Evolutionary conservation across 768 basidiomycete species (phyloP), one percentile per base, ranked within the genome.

Genomic region (Grammothele lineata): DNA sequence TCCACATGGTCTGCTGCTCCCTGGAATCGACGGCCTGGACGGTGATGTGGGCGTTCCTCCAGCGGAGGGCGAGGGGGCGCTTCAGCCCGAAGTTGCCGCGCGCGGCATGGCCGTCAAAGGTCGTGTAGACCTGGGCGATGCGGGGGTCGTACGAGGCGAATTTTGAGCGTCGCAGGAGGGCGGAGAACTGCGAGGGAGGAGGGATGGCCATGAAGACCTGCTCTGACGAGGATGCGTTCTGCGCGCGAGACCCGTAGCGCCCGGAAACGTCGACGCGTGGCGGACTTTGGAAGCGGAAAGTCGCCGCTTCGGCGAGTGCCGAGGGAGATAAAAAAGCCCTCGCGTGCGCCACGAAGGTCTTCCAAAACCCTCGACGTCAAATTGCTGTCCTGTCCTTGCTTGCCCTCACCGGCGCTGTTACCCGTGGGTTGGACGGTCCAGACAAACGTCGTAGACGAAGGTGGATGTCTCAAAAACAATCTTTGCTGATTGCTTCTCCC

Each of bases 401-500:
- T 63, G 65, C 70, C 57, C 61, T 59, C 46, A 57, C 58, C 52
- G 60, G 65, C 57, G 58, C 56, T 65, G 67, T 55, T 55, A 52
- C 58, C 51, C 56, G 62, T 80, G 70, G 83, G 76, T 78, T 72
- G 76, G 81, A 82, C 68, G 77, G 87, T 83, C 87, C 87, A 90
- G 87, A 90, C 87, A 89, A 84, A 74, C 77, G 87, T 87, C 83
- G 85, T 64, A 88, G 85, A 90, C 43, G 40, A 65, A 70, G 62
- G 56, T 58, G 65, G 68, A 70, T 69, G 62, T 71, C 85, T 86
- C 85, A 77, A 89, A 91, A 90, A 91, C 88, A 89, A 77, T 90
- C 86, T 83, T 77, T 81, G 87, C 88, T 81, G 88, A 87, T 76
- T 71, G 87, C 77, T 81, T 72, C 77, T 91, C 88, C 88, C 88